A percentile compares a stretch with the other conserved stretches of the same genome.
Evolutionary conservation across 805 yeast genomes (phyloP).

Genomic region (Schwanniomyces yamadae): DNA sequence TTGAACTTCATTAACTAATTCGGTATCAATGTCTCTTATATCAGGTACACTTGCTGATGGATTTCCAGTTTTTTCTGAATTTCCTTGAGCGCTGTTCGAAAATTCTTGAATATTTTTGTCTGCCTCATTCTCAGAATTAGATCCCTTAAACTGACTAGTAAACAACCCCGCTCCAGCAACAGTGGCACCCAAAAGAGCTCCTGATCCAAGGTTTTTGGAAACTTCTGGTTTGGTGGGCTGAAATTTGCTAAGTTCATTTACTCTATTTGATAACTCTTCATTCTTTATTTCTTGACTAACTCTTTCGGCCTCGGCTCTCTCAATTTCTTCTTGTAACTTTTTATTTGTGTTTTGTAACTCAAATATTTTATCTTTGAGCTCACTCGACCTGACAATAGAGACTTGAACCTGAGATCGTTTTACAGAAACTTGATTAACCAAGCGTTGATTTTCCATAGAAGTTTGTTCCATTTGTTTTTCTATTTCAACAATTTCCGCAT

Average conservation of each 20-base stretch:
- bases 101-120: background rate
- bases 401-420: constrained; percentile 69
- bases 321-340: constrained; percentile 23
- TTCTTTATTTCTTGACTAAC: constrained; percentile 14
- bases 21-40: constrained; percentile 6
- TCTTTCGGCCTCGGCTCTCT: constrained; percentile 15
- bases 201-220: background rate
- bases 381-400: constrained; percentile 48
- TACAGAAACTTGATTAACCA: constrained; percentile 62
- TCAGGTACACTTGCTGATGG: background rate
- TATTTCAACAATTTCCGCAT: constrained; percentile 62
- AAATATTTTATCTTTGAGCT: constrained; percentile 27
- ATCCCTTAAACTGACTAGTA: too few relatives aligned
- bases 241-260: background rate
- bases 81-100: background rate
- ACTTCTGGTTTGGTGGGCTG: constrained; percentile 1
- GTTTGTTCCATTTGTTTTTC: constrained; percentile 54
- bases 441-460: constrained; percentile 56
- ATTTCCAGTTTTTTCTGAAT: background rate
- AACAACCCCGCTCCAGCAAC: constrained; percentile 14
- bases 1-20: constrained; percentile 27
- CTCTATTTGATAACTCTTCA: constrained; percentile 1
- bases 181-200: constrained; percentile 18
- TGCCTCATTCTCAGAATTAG: constrained; percentile 1
- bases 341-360: constrained; percentile 25